A percentile compares a stretch with the other conserved stretches of the same genome.
These are phyloP conservation scores for Isabelozyma rhagii DNA, from an alignment of 805 yeast genomes.

Conservation along the genomic window DNA sequence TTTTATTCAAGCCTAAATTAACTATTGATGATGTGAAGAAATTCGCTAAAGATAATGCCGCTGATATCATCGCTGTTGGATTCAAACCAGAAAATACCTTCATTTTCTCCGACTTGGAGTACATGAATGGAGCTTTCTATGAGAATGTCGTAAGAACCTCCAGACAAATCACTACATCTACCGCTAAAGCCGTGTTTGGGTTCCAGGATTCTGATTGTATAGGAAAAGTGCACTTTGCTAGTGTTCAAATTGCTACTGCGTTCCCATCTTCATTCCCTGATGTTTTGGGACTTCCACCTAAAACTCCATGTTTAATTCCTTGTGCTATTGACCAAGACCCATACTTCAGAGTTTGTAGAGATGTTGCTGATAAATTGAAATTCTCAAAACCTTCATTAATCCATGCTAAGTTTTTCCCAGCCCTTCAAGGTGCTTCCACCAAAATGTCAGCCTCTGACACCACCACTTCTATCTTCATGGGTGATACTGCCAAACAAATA, in stretches of 20 bases:
- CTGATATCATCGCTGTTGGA: constrained; percentile 91
- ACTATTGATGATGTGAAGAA: constrained; percentile 84
- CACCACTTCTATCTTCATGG: constrained; percentile 89
- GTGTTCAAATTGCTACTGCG: constrained; percentile 93
- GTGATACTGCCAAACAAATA: constrained; percentile 88
- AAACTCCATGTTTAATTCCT: constrained; percentile 95
- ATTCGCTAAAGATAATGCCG: constrained; percentile 80
- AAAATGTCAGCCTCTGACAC: constrained; percentile 97
- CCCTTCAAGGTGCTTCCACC: constrained; percentile 92
- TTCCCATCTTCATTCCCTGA: constrained; percentile 96
- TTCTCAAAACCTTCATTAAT: constrained; percentile 87
- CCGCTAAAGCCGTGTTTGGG: constrained; percentile 96
- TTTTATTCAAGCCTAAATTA: constrained; percentile 85
- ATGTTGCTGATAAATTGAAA: constrained; percentile 91
- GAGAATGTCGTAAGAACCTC: constrained; percentile 91
- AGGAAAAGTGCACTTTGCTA: constrained; percentile 93
- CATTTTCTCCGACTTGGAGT: constrained; percentile 86
- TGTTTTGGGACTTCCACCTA: constrained; percentile 77
- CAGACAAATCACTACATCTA: constrained; percentile 93
- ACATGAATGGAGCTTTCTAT: constrained; percentile 91
- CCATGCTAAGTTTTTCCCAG: constrained; percentile 97
- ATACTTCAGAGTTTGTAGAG: constrained; percentile 94
- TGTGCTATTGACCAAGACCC: constrained; percentile 99
- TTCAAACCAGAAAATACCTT: constrained; percentile 94
- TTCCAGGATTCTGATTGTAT: constrained; percentile 92